Evolutionary conservation across 2,329 filamentous ascomycete species (phyloP).

Genomic region (Sarocladiaceae sp.): DNA sequence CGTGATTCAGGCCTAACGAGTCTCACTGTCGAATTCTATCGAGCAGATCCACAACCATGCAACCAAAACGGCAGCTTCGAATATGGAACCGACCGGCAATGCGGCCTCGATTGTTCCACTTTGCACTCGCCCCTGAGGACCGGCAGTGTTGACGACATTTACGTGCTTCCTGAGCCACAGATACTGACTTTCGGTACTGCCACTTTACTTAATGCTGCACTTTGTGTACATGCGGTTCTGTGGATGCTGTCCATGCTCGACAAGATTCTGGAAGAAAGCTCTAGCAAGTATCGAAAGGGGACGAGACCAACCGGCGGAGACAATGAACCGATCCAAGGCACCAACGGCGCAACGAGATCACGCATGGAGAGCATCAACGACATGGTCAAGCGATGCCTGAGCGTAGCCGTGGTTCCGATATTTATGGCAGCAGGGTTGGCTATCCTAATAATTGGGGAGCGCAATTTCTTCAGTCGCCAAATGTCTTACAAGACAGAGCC

Average conservation of each 20-base stretch:
- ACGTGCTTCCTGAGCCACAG: slow-evolving; percentile 55
- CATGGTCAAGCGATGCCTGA: slow-evolving; percentile 48
- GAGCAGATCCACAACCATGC: slow-evolving; percentile 34
- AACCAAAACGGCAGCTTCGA: slow-evolving; percentile 39
- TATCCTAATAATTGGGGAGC: slow-evolving; percentile 58
- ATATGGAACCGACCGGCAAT: slow-evolving; percentile 36
- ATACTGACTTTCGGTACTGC: slow-evolving; percentile 54
- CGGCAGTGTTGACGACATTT: slow-evolving; percentile 55
- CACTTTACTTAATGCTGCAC: slow-evolving; percentile 58
- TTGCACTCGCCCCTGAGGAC: slow-evolving; percentile 46
- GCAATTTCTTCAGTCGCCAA: slow-evolving; percentile 57
- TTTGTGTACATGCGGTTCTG: slow-evolving; percentile 60
- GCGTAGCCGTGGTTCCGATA: slow-evolving; percentile 52
- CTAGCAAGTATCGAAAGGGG: slow-evolving; percentile 38
- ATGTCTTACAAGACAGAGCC: slow-evolving; percentile 58
- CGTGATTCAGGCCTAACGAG: slow-evolving; percentile 49
- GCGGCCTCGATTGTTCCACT: slow-evolving; percentile 42
- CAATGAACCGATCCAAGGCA: slow-evolving; percentile 40
- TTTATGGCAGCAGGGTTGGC: slow-evolving; percentile 55
- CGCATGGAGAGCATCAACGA: slow-evolving; percentile 53
- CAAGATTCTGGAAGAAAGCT: slow-evolving; percentile 60
- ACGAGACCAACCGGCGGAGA: slow-evolving; percentile 24
- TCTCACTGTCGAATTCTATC: slow-evolving; percentile 61
- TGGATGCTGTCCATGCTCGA: slow-evolving; percentile 59
- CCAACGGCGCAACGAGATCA: slow-evolving; percentile 48